Conservation (phyloP, 495 filamentous ascomycete genomes). For the Cercophora scortea region DNA sequence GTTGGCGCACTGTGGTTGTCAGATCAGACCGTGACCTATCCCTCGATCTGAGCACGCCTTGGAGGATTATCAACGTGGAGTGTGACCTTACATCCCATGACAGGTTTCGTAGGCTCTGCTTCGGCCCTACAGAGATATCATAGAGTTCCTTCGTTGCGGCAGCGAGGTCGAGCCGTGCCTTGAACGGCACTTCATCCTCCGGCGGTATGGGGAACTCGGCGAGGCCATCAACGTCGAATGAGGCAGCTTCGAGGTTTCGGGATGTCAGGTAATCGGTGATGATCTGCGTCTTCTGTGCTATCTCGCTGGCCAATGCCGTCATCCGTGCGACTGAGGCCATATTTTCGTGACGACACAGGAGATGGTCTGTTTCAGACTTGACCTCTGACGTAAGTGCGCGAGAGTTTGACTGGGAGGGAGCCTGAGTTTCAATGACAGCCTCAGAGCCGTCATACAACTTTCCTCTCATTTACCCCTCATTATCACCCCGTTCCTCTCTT, state of each 20-base stretch:
- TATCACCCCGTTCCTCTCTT: too few relatives aligned
- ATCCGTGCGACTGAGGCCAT: constrained; percentile 12
- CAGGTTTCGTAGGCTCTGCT: constrained; percentile 13
- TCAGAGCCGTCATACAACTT: too few relatives aligned
- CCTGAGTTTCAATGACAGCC: too few relatives aligned
- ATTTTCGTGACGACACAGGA: neutral
- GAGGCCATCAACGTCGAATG: constrained; percentile 15
- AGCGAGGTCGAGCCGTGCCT: constrained; percentile 12
- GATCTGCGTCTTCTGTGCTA: constrained; percentile 12
- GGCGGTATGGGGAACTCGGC: constrained; percentile 17
- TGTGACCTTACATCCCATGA: constrained; percentile 14
- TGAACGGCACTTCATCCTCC: constrained; percentile 9
- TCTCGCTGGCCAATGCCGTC: constrained; percentile 8
- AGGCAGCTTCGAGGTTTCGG: constrained; percentile 16
- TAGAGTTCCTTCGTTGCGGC: constrained; percentile 17
- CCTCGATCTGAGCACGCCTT: too few relatives aligned
- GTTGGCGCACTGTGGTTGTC: constrained; percentile 9
- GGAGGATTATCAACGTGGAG: neutral
- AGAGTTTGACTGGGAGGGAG: too few relatives aligned
- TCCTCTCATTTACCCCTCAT: too few relatives aligned
- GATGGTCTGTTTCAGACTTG: neutral
- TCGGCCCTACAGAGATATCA: constrained; percentile 15
- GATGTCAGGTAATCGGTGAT: constrained; percentile 18
- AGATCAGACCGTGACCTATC: neutral
- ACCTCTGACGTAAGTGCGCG: too few relatives aligned